Evolutionary conservation across 164 flowering plant genomes (phyloP).

Genomic region (Piper betle): DNA sequence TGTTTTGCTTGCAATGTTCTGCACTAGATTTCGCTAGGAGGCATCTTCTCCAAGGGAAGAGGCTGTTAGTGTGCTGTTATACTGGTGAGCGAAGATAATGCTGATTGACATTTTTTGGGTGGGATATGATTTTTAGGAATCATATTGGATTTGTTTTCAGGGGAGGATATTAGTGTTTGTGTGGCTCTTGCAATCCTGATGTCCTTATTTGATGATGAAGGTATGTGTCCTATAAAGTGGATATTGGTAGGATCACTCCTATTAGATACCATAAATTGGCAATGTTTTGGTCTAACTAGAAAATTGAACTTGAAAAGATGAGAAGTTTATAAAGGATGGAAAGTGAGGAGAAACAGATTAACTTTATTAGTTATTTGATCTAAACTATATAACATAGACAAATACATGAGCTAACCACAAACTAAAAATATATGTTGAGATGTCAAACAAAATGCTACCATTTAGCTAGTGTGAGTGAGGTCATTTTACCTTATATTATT

Average conservation of each 20-base stretch:
- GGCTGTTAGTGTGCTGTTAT: constrained; percentile 52
- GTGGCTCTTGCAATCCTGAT: constrained; percentile 69
- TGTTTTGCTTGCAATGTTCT: constrained; percentile 1
- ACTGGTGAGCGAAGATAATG: constrained; percentile 34
- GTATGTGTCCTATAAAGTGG: neutral
- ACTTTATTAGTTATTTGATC: too few species aligned
- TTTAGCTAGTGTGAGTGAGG: too few species aligned
- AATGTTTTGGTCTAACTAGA: too few species aligned
- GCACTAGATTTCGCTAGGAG: constrained; percentile 59
- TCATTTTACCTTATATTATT: too few species aligned
- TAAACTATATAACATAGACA: neutral
- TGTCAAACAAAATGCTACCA: too few species aligned
- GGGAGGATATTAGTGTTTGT: constrained; percentile 86
- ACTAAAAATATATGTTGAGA: too few species aligned
- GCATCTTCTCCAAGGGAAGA: constrained; percentile 46
- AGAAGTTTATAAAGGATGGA: neutral
- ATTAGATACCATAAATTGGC: too few species aligned
- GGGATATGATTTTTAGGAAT: neutral
- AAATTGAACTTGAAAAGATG: too few species aligned
- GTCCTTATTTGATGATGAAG: constrained; percentile 28
- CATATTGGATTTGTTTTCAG: constrained; percentile 24
- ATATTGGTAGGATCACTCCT: too few species aligned
- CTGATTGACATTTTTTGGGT: neutral
- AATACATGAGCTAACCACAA: too few species aligned
- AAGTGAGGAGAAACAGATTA: neutral